Evolutionary conservation across 2,329 filamentous ascomycete genomes (phyloP).

Genomic region (Pseudogymnoascus sp.): DNA sequence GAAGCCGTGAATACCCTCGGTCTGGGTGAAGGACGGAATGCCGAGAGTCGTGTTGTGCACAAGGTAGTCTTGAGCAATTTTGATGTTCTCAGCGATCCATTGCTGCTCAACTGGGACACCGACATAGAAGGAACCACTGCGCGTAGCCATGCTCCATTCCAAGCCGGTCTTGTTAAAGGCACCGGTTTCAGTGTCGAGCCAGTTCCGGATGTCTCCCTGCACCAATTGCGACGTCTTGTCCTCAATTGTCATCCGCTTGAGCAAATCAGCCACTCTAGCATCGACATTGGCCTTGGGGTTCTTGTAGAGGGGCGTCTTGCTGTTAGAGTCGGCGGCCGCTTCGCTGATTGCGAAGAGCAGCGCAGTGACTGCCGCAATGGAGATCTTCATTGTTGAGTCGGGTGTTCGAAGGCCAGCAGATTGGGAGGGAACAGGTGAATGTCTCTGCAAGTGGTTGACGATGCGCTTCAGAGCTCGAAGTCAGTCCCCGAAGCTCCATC

Average conservation of each 20-base stretch:
- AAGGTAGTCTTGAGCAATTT: conserved; percentile 61
- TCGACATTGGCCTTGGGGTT: conserved; percentile 55
- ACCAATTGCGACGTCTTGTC: conserved; percentile 66
- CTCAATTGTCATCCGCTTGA: conserved; percentile 65
- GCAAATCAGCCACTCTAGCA: conserved; percentile 57
- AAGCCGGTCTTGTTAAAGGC: conserved; percentile 62
- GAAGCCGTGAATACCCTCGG: conserved; percentile 68
- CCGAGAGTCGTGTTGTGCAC: conserved; percentile 58
- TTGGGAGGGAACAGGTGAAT: not conserved
- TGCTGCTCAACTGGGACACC: conserved; percentile 59
- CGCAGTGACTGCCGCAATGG: conserved; percentile 3
- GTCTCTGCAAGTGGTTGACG: not conserved
- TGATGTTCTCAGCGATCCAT: conserved; percentile 55
- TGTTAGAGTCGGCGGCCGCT: not conserved
- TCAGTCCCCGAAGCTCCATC: not conserved
- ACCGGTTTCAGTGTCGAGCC: conserved; percentile 61
- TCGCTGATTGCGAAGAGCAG: conserved; percentile 5
- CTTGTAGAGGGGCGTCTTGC: conserved; percentile 48
- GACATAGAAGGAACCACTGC: conserved; percentile 59
- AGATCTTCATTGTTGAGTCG: conserved; percentile 4
- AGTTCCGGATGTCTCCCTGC: conserved; percentile 65
- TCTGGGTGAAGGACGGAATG: conserved; percentile 67
- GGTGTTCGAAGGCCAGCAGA: not conserved
- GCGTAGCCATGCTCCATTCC: conserved; percentile 51
- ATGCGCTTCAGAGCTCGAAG: not conserved